These are phyloP conservation scores for Chrysanthemum seticuspe DNA, from an alignment of 129 eudicot genomes.

Conservation along the genomic window DNA sequence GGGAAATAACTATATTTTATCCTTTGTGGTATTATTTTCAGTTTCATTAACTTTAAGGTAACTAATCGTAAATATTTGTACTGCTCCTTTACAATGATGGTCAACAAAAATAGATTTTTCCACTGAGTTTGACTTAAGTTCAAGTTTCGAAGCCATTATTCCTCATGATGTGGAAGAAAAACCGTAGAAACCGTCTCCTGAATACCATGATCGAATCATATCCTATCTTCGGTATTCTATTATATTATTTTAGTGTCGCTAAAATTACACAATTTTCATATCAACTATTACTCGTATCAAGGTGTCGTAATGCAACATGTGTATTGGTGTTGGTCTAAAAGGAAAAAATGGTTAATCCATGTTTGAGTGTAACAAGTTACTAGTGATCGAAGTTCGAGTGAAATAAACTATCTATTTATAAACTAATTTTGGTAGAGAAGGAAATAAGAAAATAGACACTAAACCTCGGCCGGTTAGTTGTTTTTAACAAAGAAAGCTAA, in stretches of 20 bases:
- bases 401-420: too few species aligned
- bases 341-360: too few species aligned
- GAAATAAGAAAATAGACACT: too few species aligned
- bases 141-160: slow-evolving; percentile 32
- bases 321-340: too few species aligned
- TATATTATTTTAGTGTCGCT: not conserved
- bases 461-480: too few species aligned
- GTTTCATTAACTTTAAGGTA: slow-evolving; percentile 2
- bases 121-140: slow-evolving; percentile 23
- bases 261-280: too few species aligned
- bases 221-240: not conserved
- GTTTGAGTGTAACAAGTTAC: too few species aligned
- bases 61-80: slow-evolving; percentile 3
- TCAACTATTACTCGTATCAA: too few species aligned
- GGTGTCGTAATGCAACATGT: too few species aligned
- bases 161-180: slow-evolving; percentile 23
- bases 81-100: slow-evolving; percentile 2
- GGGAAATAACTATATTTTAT: slow-evolving; percentile 17
- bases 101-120: slow-evolving; percentile 10
- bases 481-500: too few species aligned
- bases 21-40: not conserved
- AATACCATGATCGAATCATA: slow-evolving; percentile 28
- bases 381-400: too few species aligned
- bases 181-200: slow-evolving; percentile 25
- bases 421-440: too few species aligned